Base-by-base conservation (phyloP, 768 basidiomycete species). In the Tephrocybe sp. region DNA sequence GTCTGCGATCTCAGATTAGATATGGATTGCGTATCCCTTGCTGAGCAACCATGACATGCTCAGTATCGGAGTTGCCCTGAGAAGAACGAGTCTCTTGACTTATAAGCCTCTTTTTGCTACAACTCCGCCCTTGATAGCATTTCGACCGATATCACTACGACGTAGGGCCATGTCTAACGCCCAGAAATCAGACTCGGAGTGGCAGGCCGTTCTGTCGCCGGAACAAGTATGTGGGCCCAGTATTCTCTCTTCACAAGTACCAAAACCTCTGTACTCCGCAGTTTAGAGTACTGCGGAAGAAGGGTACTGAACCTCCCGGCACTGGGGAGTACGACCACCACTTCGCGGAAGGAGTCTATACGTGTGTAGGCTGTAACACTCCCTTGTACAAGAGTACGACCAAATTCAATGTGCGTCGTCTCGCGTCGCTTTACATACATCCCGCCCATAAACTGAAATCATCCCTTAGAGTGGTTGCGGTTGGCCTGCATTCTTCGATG, bases 401-500 rank as follows among this genome's bases (percentile, higher is more conserved):
- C 57, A 97, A 97, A 71, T 97, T 96, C 70, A 79, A 88, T 60
- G 78, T 80, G 34, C 25, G 73, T 63, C 37, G 8, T 33, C 9
- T 48, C 4, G 20, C 10, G 11, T 17, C 32, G 34, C 23, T 8
- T 12, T 10, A 3, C 30, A 10, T 45, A 3, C 47, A 30, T 39
- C 11, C 18, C 14, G 41, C 30, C 12, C 10, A 30, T 15, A 45
- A 26, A 20, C 26, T 21, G 23, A 43, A 11, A 18, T 56, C 4
- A 26, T 38, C 40, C 15, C 28, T 30, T 47, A 79, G 78, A 93
- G 90, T 52, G 92, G 93, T 7, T 96, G 92, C 62, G 94, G 94
- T 20, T 98, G 94, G 94, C 94, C 95, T n/a, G 92, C 94, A 1
- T 98, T 97, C 78, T 98, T 88, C 65, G 94, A 96, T 64, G 89